A percentile compares a stretch with the other conserved stretches of the same genome.
These are phyloP conservation scores for Cutaneotrichosporon cavernicola DNA, from an alignment of 1,284 basidiomycete species.

Conservation along the genomic window DNA sequence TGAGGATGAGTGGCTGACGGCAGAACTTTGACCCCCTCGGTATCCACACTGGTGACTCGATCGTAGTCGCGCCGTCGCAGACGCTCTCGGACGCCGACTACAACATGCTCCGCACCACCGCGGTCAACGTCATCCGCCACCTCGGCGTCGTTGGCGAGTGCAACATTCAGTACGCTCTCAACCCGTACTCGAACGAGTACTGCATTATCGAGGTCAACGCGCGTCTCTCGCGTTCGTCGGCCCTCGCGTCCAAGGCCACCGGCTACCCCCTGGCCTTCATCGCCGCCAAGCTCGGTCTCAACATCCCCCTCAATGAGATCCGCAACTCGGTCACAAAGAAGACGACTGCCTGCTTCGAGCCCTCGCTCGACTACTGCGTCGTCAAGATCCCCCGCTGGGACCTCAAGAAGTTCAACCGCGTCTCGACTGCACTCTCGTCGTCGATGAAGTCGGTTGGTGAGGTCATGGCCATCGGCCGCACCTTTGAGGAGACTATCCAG, in stretches of 20 bases:
- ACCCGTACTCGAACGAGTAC: conserved; percentile 91
- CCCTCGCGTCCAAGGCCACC: conserved; percentile 96
- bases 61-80: conserved; percentile 96
- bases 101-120: conserved; percentile 97
- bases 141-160: conserved; percentile 95
- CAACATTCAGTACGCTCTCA: conserved; percentile 98
- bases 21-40: conserved; percentile 98
- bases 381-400: conserved; percentile 99
- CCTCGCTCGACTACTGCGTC: conserved; percentile 93
- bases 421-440: conserved; percentile 80
- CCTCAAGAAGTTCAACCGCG: conserved; percentile 93
- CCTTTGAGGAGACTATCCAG: conserved; percentile 97
- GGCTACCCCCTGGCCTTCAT: conserved; percentile 98
- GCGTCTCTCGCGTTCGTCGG: conserved; percentile 96
- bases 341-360: conserved; percentile 97
- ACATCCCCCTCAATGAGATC: conserved; percentile 96
- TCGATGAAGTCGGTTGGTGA: conserved; percentile 99
- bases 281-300: conserved; percentile 94
- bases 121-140: conserved; percentile 96
- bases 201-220: conserved; percentile 99
- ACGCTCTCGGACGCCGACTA: conserved; percentile 97
- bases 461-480: conserved; percentile 97
- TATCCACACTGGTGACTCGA: conserved; percentile 99
- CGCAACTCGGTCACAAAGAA: conserved; percentile 95
- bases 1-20: conserved; percentile 8